Evolutionary conservation across 345 rosid genomes (phyloP).

Genomic region (Citrus hindsii): DNA sequence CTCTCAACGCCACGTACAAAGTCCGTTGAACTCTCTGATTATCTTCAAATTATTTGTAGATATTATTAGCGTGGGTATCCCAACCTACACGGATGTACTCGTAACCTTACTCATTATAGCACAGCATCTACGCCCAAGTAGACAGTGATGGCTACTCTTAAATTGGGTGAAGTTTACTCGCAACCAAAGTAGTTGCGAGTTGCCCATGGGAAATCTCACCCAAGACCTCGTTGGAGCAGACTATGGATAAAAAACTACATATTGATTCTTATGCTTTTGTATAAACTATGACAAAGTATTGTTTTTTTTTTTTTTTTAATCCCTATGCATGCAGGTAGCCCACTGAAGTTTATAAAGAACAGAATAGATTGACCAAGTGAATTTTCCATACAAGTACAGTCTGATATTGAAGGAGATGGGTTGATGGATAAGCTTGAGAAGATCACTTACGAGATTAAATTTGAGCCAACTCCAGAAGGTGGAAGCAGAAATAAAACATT

Average conservation of each 20-base stretch:
- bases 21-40: neutral
- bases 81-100: neutral
- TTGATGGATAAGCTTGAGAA: neutral
- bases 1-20: neutral
- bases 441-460: too few relatives aligned
- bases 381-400: slow-evolving; percentile 24
- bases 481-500: too few relatives aligned
- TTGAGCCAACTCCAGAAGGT: too few relatives aligned
- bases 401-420: slow-evolving; percentile 29
- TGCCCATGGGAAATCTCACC: too few relatives aligned
- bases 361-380: slow-evolving; percentile 25
- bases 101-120: too few relatives aligned
- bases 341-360: slow-evolving; percentile 28
- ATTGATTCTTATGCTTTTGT: neutral
- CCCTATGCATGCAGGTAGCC: slow-evolving; percentile 18
- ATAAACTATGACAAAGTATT: neutral
- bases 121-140: too few relatives aligned
- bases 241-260: too few relatives aligned
- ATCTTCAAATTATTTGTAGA: neutral
- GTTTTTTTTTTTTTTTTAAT: too few relatives aligned
- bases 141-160: too few relatives aligned
- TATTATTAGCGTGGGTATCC: slow-evolving; percentile 6
- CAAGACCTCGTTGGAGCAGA: too few relatives aligned
- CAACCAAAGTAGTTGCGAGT: too few relatives aligned
- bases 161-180: too few relatives aligned